These are phyloP conservation scores for Brassica rapa DNA, from an alignment of 345 rosid species.

Conservation along the genomic window DNA sequence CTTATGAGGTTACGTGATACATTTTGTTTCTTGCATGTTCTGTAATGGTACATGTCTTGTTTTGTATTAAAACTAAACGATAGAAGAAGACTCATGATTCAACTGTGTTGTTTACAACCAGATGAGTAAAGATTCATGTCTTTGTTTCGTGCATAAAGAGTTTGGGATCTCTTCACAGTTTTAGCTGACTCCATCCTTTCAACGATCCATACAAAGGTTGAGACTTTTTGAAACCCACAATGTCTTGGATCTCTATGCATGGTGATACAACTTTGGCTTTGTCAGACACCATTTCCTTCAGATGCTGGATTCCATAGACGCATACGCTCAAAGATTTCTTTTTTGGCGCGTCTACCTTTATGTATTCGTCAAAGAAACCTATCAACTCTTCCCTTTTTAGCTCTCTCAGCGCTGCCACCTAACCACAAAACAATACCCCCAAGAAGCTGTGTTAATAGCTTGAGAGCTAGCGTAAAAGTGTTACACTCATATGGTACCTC, in stretches of 20 bases:
- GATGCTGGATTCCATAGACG: constrained; percentile 65
- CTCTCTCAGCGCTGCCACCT: constrained; percentile 70
- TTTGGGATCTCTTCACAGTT: constrained; percentile 36
- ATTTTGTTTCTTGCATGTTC: neutral
- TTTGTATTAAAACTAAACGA: neutral
- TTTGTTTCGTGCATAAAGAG: neutral
- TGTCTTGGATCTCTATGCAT: constrained; percentile 47
- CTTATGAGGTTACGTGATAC: neutral
- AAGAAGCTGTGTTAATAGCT: too few species aligned
- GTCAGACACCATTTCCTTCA: constrained; percentile 47
- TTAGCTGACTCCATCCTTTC: constrained; percentile 54
- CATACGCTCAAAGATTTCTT: constrained; percentile 61
- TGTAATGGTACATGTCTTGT: neutral
- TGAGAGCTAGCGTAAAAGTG: too few species aligned
- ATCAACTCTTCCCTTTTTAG: constrained; percentile 64
- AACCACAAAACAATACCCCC: constrained; percentile 14
- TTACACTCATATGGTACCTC: neutral
- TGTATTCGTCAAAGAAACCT: constrained; percentile 61
- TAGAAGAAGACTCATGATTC: neutral
- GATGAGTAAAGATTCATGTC: neutral
- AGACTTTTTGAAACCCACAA: constrained; percentile 74
- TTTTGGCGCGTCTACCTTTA: constrained; percentile 60
- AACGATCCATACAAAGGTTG: constrained; percentile 74
- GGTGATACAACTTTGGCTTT: constrained; percentile 34
- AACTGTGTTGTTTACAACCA: too few species aligned